Percentiles rank a stretch among this genome's conserved stretches.
Conservation (phyloP, 1,139 yeast genomes). For the Debaryomyces subglobosus region DNA sequence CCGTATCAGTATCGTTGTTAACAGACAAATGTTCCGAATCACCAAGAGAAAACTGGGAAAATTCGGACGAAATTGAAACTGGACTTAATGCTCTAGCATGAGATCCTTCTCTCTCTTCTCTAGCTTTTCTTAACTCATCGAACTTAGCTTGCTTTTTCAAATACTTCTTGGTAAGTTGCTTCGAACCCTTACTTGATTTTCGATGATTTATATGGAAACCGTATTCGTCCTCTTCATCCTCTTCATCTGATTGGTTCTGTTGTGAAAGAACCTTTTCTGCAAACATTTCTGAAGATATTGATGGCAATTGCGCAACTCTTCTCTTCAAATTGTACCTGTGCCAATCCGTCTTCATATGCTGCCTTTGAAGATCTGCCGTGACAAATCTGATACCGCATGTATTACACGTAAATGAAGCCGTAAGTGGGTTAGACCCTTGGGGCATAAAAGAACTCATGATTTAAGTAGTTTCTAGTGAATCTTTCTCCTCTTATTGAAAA, state of each 20-base stretch:
- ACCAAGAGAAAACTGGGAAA: constrained; percentile 70
- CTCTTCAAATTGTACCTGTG: constrained; percentile 91
- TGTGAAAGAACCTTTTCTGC: constrained; percentile 66
- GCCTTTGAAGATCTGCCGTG: constrained; percentile 77
- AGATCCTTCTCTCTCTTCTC: constrained; percentile 15
- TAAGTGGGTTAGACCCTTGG: constrained; percentile 37
- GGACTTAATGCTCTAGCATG: constrained; percentile 51
- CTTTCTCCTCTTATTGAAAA: background rate
- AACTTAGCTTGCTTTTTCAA: constrained; percentile 19
- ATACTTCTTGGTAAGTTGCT: constrained; percentile 26
- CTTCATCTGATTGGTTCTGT: constrained; percentile 28
- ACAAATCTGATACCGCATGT: constrained; percentile 83
- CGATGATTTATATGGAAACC: constrained; percentile 54
- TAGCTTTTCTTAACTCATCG: constrained; percentile 12
- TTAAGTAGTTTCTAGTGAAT: background rate
- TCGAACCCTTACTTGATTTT: constrained; percentile 25
- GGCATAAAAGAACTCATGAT: constrained; percentile 30
- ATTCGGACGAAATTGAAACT: constrained; percentile 56
- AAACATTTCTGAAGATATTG: constrained; percentile 78
- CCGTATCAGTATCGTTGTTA: constrained; percentile 35
- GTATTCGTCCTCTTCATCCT: constrained; percentile 62
- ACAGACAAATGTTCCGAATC: constrained; percentile 36
- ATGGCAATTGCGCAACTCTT: constrained; percentile 81
- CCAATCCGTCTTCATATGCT: constrained; percentile 97
- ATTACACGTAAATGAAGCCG: constrained; percentile 70